phyloP scores from a whole-genome alignment of 1,139 yeast species.

The Diutina catenulata region DNA sequence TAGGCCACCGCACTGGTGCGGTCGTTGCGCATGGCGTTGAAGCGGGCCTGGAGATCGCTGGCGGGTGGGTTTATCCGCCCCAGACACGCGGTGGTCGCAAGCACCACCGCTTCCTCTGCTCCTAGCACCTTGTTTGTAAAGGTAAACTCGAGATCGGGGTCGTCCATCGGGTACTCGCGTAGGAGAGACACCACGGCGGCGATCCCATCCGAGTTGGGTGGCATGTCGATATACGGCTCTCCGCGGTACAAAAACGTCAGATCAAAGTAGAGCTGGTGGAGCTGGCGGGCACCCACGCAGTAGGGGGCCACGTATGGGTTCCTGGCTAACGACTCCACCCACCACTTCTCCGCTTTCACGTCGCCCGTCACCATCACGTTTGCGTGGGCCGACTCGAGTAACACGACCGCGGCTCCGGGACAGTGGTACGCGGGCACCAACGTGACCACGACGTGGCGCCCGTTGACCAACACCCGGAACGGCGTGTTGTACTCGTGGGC shows the following conservation, averaged over 20 bases:
- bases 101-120: slow-evolving; percentile 45
- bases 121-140: slow-evolving; percentile 37
- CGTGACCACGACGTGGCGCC: slow-evolving; percentile 12
- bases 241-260: slow-evolving; percentile 43
- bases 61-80: slow-evolving; percentile 6
- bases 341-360: slow-evolving; percentile 46
- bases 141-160: slow-evolving; percentile 25
- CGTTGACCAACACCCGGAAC: slow-evolving; percentile 11
- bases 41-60: not conserved
- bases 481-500: slow-evolving; percentile 18
- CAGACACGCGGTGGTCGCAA: slow-evolving; percentile 16
- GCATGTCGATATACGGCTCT: slow-evolving; percentile 36
- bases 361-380: slow-evolving; percentile 49
- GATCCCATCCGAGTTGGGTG: slow-evolving; percentile 32
- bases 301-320: slow-evolving; percentile 35
- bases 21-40: not conserved
- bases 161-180: slow-evolving; percentile 29
- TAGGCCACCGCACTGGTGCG: slow-evolving; percentile 4
- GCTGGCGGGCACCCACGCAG: slow-evolving; percentile 17
- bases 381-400: slow-evolving; percentile 24
- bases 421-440: slow-evolving; percentile 43
- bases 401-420: slow-evolving; percentile 50
- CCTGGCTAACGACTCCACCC: slow-evolving; percentile 26
- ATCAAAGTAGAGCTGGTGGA: slow-evolving; percentile 44
- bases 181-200: slow-evolving; percentile 21